These are phyloP conservation scores for Breynia disticha DNA, from an alignment of 441 rosid genomes.

Conservation along the genomic window DNA sequence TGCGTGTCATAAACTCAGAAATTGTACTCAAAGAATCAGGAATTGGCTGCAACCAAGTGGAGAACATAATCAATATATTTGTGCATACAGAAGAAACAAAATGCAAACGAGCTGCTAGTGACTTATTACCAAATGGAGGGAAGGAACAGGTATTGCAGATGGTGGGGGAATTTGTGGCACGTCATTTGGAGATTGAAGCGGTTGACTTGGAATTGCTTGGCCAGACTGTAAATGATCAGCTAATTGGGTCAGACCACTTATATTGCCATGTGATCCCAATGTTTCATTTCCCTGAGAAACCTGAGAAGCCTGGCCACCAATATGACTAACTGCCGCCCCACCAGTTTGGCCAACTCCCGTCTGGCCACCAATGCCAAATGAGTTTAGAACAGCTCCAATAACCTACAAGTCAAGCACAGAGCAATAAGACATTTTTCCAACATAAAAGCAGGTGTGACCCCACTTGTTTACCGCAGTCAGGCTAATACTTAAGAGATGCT, in stretches of 20 bases:
- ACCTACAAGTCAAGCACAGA: slow-evolving; percentile 38
- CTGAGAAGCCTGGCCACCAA: slow-evolving; percentile 18
- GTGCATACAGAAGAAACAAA: slow-evolving; percentile 1
- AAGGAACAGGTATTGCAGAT: slow-evolving; percentile 55
- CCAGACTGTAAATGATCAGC: slow-evolving; percentile 46
- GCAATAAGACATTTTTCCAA: slow-evolving; percentile 3
- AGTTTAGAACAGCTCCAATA: slow-evolving; percentile 81
- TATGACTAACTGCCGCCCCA: slow-evolving; percentile 3
- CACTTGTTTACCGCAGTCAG: background rate
- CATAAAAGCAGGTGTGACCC: slow-evolving; percentile 4
- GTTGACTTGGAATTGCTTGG: slow-evolving; percentile 40
- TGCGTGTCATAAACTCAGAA: slow-evolving; percentile 58
- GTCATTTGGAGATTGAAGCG: slow-evolving; percentile 52
- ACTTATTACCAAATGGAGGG: slow-evolving; percentile 45
- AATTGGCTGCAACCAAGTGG: slow-evolving; percentile 56
- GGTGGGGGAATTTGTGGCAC: slow-evolving; percentile 59
- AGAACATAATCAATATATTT: slow-evolving; percentile 1
- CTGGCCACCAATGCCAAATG: slow-evolving; percentile 68
- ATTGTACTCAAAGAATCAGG: slow-evolving; percentile 75
- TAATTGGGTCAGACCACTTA: slow-evolving; percentile 37
- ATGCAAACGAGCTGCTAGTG: slow-evolving; percentile 1
- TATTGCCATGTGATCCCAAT: slow-evolving; percentile 29
- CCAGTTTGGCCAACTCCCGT: slow-evolving; percentile 27
- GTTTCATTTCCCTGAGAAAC: slow-evolving; percentile 45
- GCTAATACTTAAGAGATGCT: background rate